Evolutionary conservation across 2,329 filamentous ascomycete species (phyloP).

Genomic region (Beauveria sp.): DNA sequence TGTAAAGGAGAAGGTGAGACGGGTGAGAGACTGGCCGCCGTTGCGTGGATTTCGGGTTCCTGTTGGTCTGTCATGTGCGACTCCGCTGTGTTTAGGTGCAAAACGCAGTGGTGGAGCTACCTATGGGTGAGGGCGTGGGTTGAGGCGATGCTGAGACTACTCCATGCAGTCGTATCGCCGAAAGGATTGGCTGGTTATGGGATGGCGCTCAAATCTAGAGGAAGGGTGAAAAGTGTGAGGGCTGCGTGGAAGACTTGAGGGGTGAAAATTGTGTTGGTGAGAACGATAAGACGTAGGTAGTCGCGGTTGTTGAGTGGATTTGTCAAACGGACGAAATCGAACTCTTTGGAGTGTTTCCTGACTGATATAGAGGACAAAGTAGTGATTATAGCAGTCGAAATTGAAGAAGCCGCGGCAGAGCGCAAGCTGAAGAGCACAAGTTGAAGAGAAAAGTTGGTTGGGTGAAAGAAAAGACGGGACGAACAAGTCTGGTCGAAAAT

Average conservation of each 20-base stretch:
- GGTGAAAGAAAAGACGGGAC: background rate
- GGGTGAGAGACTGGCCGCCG: conserved; percentile 42
- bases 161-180: background rate
- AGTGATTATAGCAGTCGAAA: too few relatives aligned
- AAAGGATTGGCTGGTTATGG: background rate
- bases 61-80: conserved; percentile 18
- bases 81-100: background rate
- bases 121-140: conserved; percentile 3
- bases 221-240: background rate
- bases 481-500: background rate
- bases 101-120: conserved; percentile 8
- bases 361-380: too few relatives aligned
- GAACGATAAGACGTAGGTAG: background rate
- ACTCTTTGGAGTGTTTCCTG: background rate
- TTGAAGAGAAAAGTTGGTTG: background rate
- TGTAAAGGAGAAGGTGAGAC: conserved; percentile 43
- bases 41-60: conserved; percentile 42
- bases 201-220: background rate
- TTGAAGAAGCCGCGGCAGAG: background rate
- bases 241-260: background rate
- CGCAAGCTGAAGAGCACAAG: background rate
- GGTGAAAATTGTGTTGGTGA: background rate
- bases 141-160: background rate
- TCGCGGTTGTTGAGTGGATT: background rate
- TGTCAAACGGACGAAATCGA: background rate